Conservation (phyloP, 495 filamentous ascomycete species). For the Penicillium ucsense region DNA sequence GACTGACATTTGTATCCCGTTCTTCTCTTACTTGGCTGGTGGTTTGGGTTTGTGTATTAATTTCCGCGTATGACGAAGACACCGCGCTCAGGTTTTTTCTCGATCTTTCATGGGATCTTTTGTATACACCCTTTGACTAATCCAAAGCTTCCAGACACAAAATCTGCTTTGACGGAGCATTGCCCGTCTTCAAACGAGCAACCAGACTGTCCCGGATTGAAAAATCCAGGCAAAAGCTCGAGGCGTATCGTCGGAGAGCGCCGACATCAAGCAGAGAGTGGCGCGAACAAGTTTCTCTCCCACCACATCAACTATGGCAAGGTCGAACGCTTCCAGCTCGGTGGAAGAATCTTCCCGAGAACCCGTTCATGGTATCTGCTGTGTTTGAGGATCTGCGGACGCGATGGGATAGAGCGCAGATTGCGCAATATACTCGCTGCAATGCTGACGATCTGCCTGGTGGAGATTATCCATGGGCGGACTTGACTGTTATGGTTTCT, state of each 20-base stretch:
- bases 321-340: slow-evolving; percentile 15
- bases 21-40: no score
- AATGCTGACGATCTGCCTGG: not conserved
- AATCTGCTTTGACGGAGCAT: slow-evolving; percentile 72
- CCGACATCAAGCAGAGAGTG: not conserved
- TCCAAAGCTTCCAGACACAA: slow-evolving; percentile 15
- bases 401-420: slow-evolving; percentile 23
- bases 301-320: slow-evolving; percentile 16
- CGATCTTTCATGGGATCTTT: no score
- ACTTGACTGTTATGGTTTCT: slow-evolving; percentile 45
- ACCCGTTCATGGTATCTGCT: slow-evolving; percentile 57
- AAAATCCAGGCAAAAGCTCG: slow-evolving; percentile 30
- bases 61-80: no score
- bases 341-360: slow-evolving; percentile 36
- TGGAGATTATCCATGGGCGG: slow-evolving; percentile 33
- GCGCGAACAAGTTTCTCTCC: slow-evolving; percentile 3
- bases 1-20: no score
- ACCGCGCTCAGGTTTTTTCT: no score
- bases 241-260: slow-evolving; percentile 18
- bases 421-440: slow-evolving; percentile 7
- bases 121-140: not conserved
- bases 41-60: no score
- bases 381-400: slow-evolving; percentile 51
- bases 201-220: slow-evolving; percentile 46
- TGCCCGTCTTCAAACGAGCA: slow-evolving; percentile 49